These are phyloP conservation scores for Lactifluus volemus DNA, from an alignment of 768 basidiomycete species.

Conservation along the genomic window DNA sequence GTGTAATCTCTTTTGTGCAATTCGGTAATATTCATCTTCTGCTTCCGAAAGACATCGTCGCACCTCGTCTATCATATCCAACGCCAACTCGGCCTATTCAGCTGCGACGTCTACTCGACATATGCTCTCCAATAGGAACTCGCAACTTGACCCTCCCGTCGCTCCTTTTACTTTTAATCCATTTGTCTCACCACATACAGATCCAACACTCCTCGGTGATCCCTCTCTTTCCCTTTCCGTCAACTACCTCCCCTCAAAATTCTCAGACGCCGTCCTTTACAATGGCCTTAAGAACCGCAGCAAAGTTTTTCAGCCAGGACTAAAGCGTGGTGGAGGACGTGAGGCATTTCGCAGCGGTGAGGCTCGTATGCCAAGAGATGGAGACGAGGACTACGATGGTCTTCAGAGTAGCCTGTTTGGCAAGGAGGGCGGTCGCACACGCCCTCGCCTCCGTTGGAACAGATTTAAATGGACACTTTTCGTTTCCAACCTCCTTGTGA, in stretches of 20 bases:
- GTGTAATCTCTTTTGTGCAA: background rate
- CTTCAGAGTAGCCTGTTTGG: constrained; percentile 32
- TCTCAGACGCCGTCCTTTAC: constrained; percentile 40
- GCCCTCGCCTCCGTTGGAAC: constrained; percentile 58
- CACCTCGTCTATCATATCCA: constrained; percentile 29
- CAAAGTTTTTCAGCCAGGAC: constrained; percentile 31
- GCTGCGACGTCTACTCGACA: constrained; percentile 40
- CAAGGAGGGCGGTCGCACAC: constrained; percentile 31
- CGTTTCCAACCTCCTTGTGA: constrained; percentile 48
- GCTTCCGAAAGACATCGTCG: constrained; percentile 4
- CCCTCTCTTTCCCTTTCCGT: constrained; percentile 41
- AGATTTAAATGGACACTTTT: constrained; percentile 80
- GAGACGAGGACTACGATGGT: constrained; percentile 33
- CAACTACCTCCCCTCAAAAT: constrained; percentile 73
- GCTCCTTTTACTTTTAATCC: constrained; percentile 30
- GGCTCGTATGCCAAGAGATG: constrained; percentile 31
- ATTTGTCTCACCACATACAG: constrained; percentile 23
- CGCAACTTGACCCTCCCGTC: constrained; percentile 33
- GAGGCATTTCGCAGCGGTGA: constrained; percentile 42
- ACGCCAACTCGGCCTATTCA: constrained; percentile 37
- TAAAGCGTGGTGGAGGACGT: constrained; percentile 61
- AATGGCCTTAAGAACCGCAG: constrained; percentile 35
- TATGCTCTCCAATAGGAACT: constrained; percentile 33
- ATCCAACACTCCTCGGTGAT: constrained; percentile 20
- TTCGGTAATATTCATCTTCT: background rate